phyloP scores from a whole-genome alignment of 345 rosid genomes.

The Heritiera littoralis region DNA sequence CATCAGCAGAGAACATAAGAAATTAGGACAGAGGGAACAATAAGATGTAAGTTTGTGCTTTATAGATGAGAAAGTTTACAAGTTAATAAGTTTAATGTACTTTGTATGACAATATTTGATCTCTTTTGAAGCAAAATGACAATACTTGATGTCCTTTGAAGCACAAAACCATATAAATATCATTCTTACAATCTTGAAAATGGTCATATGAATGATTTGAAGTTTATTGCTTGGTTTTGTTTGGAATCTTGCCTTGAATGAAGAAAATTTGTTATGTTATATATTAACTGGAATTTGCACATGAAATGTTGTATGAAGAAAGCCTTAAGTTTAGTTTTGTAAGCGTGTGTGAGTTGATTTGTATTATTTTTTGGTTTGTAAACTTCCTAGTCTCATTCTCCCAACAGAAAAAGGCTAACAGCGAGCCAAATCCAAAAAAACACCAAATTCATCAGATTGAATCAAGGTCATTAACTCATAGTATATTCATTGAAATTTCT shows the following conservation, averaged over 20 bases:
- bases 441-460: not conserved
- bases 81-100: not conserved
- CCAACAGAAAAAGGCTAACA: not conserved
- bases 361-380: not conserved
- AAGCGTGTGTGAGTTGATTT: not conserved
- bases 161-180: not conserved
- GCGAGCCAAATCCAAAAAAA: not conserved
- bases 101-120: not conserved
- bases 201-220: not conserved
- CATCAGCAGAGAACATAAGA: not conserved
- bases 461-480: not conserved
- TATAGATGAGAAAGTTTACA: not conserved
- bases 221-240: conserved; percentile 8
- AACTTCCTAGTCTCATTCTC: no score
- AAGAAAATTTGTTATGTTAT: not conserved
- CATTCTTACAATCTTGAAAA: not conserved
- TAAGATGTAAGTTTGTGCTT: not conserved
- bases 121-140: not conserved
- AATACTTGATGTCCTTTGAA: not conserved
- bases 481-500: not conserved
- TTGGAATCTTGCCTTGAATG: not conserved
- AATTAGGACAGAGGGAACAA: not conserved
- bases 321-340: not conserved
- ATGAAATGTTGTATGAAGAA: not conserved
- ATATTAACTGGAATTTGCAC: not conserved